Percentiles rank a stretch among this genome's conserved stretches.
Conservation (phyloP, 768 basidiomycete species). For the Lactarius evosmus region DNA sequence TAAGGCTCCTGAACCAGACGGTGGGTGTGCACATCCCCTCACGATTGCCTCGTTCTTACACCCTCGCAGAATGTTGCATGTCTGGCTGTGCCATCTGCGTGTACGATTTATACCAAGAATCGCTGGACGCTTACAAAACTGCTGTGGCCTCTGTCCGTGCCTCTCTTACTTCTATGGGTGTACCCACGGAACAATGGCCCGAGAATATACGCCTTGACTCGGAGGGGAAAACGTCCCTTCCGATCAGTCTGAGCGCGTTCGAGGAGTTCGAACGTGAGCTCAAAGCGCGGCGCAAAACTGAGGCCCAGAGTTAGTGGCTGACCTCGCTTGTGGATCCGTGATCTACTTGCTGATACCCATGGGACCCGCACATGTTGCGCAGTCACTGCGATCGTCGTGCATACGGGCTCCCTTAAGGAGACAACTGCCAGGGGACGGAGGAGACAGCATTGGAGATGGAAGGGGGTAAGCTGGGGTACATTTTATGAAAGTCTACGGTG, state of each 20-base stretch:
- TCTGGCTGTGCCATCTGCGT: conserved; percentile 92
- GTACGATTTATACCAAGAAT: conserved; percentile 82
- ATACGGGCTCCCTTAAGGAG: not conserved
- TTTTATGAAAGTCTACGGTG: conserved; percentile 47
- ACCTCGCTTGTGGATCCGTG: conserved; percentile 7
- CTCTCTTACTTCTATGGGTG: conserved; percentile 44
- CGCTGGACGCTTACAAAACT: conserved; percentile 57
- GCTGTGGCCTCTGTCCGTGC: conserved; percentile 49
- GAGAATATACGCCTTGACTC: conserved; percentile 38
- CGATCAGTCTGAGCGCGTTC: conserved; percentile 56
- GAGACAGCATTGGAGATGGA: not conserved
- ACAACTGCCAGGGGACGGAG: not conserved
- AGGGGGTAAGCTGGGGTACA: conserved; percentile 25
- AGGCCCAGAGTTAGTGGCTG: conserved; percentile 21
- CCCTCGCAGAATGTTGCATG: conserved; percentile 84
- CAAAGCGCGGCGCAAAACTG: conserved; percentile 42
- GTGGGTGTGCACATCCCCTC: conserved; percentile 39
- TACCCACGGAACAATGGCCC: conserved; percentile 70
- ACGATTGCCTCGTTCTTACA: not conserved
- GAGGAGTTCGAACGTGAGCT: conserved; percentile 65
- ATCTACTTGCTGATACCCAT: conserved; percentile 18
- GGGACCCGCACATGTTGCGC: conserved; percentile 3
- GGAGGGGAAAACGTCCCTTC: conserved; percentile 29
- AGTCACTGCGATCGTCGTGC: not conserved
- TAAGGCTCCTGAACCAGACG: conserved; percentile 60